A percentile compares a stretch with the other conserved stretches of the same genome.
Conservation (phyloP, 1,284 basidiomycete species). For the Sanghuangporus weigelae region DNA sequence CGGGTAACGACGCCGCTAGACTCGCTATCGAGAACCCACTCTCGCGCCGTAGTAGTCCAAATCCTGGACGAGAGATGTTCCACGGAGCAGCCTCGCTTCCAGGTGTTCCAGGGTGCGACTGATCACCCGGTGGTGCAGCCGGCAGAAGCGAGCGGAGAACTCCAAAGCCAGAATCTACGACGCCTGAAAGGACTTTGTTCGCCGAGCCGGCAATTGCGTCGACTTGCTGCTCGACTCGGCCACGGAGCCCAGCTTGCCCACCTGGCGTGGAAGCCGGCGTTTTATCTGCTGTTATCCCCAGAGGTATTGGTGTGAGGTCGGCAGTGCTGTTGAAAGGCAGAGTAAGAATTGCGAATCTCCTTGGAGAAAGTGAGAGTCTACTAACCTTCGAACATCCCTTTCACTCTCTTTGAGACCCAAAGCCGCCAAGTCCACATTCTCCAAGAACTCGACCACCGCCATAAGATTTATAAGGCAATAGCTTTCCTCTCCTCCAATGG, state of each 20-base stretch:
- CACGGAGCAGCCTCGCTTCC: slow-evolving; percentile 31
- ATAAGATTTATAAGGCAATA: slow-evolving; percentile 93
- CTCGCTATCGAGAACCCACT: slow-evolving; percentile 79
- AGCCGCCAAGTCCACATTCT: slow-evolving; percentile 83
- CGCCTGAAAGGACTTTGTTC: slow-evolving; percentile 80
- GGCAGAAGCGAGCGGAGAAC: slow-evolving; percentile 66
- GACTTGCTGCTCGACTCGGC: slow-evolving; percentile 76
- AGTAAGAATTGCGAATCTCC: slow-evolving; percentile 5
- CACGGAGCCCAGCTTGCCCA: slow-evolving; percentile 43
- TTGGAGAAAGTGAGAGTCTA: slow-evolving; percentile 6
- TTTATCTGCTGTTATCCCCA: slow-evolving; percentile 31
- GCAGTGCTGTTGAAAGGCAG: slow-evolving; percentile 45
- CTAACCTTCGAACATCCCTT: slow-evolving; percentile 53
- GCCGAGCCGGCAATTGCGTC: slow-evolving; percentile 79
- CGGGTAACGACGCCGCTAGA: slow-evolving; percentile 62
- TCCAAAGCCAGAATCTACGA: slow-evolving; percentile 80
- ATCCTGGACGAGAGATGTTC: slow-evolving; percentile 42
- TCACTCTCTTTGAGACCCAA: slow-evolving; percentile 71
- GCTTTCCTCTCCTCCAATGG: slow-evolving; percentile 76
- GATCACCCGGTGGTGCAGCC: slow-evolving; percentile 24
- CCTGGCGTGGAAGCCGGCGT: slow-evolving; percentile 27
- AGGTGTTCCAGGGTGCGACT: slow-evolving; percentile 26
- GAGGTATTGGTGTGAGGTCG: slow-evolving; percentile 72
- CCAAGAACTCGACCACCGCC: slow-evolving; percentile 90
- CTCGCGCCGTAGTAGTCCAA: slow-evolving; percentile 64